Evolutionary conservation across 2,329 filamentous ascomycete species (phyloP).

Genomic region (Plenodomus lindquistii): DNA sequence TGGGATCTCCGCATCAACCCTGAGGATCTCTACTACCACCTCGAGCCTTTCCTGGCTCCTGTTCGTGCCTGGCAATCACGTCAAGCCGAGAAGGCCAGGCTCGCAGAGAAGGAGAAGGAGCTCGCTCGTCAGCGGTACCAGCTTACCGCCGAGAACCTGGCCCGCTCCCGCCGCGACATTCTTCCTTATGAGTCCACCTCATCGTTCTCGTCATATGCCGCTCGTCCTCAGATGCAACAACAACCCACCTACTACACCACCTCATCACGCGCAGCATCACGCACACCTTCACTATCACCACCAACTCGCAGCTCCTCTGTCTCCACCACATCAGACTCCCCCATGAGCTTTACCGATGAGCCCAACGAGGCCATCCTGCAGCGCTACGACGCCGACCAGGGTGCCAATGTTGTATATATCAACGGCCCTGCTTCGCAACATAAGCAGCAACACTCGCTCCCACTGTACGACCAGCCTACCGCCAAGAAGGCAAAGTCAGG

Average conservation of each 20-base stretch:
- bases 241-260: slow-evolving; percentile 26
- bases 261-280: slow-evolving; percentile 46
- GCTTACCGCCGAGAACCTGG: slow-evolving; percentile 47
- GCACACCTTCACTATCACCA: slow-evolving; percentile 55
- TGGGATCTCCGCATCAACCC: slow-evolving; percentile 89
- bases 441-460: slow-evolving; percentile 42
- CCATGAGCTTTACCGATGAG: slow-evolving; percentile 41
- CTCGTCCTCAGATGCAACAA: slow-evolving; percentile 24
- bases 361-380: slow-evolving; percentile 38
- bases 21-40: slow-evolving; percentile 82
- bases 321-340: slow-evolving; percentile 39
- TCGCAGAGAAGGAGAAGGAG: slow-evolving; percentile 50
- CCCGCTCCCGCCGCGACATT: slow-evolving; percentile 30
- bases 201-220: slow-evolving; percentile 40
- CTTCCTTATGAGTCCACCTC: slow-evolving; percentile 43
- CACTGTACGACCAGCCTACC: slow-evolving; percentile 45
- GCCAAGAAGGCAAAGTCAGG: slow-evolving; percentile 45
- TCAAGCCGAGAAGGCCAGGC: slow-evolving; percentile 58
- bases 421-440: slow-evolving; percentile 32
- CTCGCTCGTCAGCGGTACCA: slow-evolving; percentile 43
- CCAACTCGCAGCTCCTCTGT: slow-evolving; percentile 48
- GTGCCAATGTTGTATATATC: slow-evolving; percentile 51
- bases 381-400: slow-evolving; percentile 48
- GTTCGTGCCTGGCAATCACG: slow-evolving; percentile 67
- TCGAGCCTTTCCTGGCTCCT: slow-evolving; percentile 86